phyloP scores from a whole-genome alignment of 2,329 filamentous ascomycete genomes.

The Neofusicoccum cordaticola region DNA sequence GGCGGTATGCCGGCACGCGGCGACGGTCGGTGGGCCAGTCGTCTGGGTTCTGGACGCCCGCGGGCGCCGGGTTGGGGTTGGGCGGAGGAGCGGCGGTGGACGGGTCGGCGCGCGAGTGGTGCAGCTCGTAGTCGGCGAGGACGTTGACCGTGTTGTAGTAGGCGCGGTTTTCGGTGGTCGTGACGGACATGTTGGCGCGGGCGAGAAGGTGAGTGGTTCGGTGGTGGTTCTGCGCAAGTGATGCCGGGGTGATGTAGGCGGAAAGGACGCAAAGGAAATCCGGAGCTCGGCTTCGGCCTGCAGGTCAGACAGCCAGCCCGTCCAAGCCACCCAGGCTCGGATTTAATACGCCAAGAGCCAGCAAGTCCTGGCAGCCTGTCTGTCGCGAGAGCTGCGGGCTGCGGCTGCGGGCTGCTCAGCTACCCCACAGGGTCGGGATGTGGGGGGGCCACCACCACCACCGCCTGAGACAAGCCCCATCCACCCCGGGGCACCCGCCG shows the following conservation, averaged over 20 bases:
- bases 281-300: not conserved
- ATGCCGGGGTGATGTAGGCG: not conserved
- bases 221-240: not conserved
- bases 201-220: not conserved
- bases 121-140: constrained; percentile 49
- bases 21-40: constrained; percentile 50
- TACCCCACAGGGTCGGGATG: constrained; percentile 11
- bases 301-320: not conserved
- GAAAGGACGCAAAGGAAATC: not conserved
- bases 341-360: not conserved
- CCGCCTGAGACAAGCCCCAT: not conserved
- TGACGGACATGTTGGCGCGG: constrained; percentile 40
- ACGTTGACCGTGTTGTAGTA: constrained; percentile 36
- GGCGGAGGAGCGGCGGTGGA: constrained; percentile 27
- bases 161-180: constrained; percentile 41
- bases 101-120: constrained; percentile 37
- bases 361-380: not conserved
- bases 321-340: not conserved
- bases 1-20: constrained; percentile 48
- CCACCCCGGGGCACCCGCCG: not conserved
- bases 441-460: not conserved
- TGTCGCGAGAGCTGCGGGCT: not conserved
- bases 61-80: constrained; percentile 28
- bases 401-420: not conserved
- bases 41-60: constrained; percentile 29